phyloP scores from a whole-genome alignment of 225 moss, liverwort and hornwort genomes.

The Rhytidiadelphus loreus region DNA sequence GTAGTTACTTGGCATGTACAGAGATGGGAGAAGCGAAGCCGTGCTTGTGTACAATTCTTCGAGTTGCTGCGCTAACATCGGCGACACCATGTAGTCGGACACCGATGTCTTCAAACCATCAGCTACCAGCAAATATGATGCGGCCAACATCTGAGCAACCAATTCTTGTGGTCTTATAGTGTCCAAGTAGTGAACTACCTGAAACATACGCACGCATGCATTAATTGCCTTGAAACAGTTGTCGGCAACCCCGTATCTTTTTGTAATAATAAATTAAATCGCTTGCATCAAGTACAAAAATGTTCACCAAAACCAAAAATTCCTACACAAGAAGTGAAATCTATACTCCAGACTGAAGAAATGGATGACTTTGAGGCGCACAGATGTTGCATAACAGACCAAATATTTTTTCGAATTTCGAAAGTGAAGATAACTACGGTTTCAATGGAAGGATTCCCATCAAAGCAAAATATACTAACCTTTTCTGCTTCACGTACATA shows the following conservation, averaged over 20 bases:
- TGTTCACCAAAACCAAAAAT: neutral
- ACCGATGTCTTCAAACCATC: constrained; percentile 56
- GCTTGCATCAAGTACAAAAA: neutral
- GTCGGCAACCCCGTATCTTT: neutral
- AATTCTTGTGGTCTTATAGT: constrained; percentile 81
- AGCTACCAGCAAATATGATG: constrained; percentile 58
- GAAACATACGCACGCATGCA: neutral
- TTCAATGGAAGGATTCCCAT: neutral
- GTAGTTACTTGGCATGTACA: constrained; percentile 30
- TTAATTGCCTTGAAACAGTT: neutral
- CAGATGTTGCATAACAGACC: neutral
- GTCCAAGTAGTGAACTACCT: constrained; percentile 94
- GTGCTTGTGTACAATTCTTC: constrained; percentile 41
- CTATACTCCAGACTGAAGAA: neutral
- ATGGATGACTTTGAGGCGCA: neutral
- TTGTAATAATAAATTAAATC: neutral
- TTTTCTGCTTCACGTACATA: constrained; percentile 80
- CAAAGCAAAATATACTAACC: constrained; percentile 17
- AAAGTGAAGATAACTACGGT: neutral
- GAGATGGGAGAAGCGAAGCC: constrained; percentile 56
- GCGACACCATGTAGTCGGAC: constrained; percentile 36
- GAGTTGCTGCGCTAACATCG: constrained; percentile 34
- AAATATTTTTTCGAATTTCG: neutral
- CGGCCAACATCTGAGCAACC: constrained; percentile 76
- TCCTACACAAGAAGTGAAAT: neutral